Conservation (phyloP, 78 protist genomes). For the Dictyostelium citrinum region DNA sequence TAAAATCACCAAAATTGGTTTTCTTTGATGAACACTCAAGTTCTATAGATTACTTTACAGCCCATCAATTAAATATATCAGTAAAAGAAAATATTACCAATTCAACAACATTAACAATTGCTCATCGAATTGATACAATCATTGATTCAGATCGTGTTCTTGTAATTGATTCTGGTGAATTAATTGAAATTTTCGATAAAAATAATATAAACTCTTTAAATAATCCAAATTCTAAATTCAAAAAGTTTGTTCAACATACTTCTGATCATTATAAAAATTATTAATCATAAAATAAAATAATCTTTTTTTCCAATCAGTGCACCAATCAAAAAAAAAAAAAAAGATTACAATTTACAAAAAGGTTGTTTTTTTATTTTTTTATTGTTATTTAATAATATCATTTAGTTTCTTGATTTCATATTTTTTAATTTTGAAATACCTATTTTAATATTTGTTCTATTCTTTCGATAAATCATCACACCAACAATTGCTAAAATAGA, state of each 20-base stretch:
- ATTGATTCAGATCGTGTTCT: conserved; percentile 86
- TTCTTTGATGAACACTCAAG: conserved; percentile 97
- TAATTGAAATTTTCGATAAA: conserved; percentile 57
- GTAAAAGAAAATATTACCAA: conserved; percentile 56
- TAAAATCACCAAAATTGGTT: conserved; percentile 78
- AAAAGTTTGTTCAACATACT: neutral
- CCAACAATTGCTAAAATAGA: too few species aligned
- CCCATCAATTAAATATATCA: conserved; percentile 69
- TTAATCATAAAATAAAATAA: neutral
- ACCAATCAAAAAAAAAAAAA: too few species aligned
- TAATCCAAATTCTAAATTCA: neutral
- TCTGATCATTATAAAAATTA: neutral
- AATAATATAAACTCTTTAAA: neutral
- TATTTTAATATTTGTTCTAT: too few species aligned
- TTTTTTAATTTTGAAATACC: too few species aligned
- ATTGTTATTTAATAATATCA: too few species aligned
- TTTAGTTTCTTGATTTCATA: too few species aligned
- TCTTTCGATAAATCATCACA: too few species aligned
- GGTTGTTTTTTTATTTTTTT: too few species aligned
- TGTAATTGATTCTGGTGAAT: conserved; percentile 55
- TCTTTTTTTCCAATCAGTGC: too few species aligned
- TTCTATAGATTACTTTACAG: conserved; percentile 89
- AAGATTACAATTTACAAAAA: too few species aligned
- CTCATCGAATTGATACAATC: conserved; percentile 94
- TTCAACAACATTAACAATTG: conserved; percentile 93